phyloP scores from a whole-genome alignment of 2,329 filamentous ascomycete species.

The Colletotrichum euphorbiae region DNA sequence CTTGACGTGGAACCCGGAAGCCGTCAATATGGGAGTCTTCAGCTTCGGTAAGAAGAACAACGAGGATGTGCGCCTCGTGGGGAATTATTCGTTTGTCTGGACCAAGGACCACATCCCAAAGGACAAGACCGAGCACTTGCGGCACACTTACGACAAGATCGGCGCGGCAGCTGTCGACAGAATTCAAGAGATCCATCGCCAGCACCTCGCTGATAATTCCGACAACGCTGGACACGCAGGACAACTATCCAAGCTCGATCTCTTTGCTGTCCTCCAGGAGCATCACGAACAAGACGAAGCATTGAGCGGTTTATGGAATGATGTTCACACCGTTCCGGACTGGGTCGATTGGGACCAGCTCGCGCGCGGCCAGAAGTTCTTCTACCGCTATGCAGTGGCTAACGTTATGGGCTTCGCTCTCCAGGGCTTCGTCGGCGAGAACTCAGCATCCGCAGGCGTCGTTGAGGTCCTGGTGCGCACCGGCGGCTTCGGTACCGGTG shows the following conservation, averaged over 20 bases:
- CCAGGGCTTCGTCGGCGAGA: constrained; percentile 53
- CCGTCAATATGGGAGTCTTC: too few species aligned
- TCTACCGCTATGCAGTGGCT: constrained; percentile 75
- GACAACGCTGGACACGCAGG: background rate
- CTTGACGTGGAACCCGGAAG: too few species aligned
- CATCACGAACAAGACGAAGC: constrained; percentile 61
- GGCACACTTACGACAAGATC: constrained; percentile 41
- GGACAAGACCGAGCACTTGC: constrained; percentile 37
- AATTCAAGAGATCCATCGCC: background rate
- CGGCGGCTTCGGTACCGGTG: constrained; percentile 72
- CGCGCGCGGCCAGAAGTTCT: constrained; percentile 68
- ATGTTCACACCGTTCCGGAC: constrained; percentile 68
- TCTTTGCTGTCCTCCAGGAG: constrained; percentile 45
- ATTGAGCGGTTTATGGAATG: constrained; percentile 64
- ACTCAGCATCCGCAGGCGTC: constrained; percentile 64
- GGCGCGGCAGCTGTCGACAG: constrained; percentile 17
- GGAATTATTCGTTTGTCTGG: constrained; percentile 42
- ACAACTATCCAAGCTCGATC: constrained; percentile 7
- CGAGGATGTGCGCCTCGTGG: constrained; percentile 16
- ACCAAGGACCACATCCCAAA: constrained; percentile 40
- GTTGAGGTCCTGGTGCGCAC: constrained; percentile 75
- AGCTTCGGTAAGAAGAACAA: too few species aligned
- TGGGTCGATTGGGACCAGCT: constrained; percentile 79
- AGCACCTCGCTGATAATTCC: background rate
- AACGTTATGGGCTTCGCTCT: constrained; percentile 49